Evolutionary conservation across 345 rosid genomes (phyloP).

Genomic region (Aethionema arabicum): DNA sequence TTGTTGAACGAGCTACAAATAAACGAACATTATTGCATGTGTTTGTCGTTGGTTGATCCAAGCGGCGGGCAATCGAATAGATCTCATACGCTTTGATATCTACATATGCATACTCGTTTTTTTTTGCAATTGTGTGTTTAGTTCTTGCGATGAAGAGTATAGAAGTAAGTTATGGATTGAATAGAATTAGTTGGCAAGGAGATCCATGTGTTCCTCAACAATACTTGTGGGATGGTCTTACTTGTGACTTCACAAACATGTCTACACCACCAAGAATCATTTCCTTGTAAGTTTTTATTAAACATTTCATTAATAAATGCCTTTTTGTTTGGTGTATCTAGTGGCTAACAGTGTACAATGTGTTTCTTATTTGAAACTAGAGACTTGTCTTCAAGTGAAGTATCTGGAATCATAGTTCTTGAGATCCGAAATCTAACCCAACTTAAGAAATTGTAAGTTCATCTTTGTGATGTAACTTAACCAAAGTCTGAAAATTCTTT

Average conservation of each 20-base stretch:
- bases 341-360: slow-evolving; percentile 1
- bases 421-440: slow-evolving; percentile 37
- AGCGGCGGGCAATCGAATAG: background rate
- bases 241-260: slow-evolving; percentile 34
- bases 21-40: background rate
- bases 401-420: slow-evolving; percentile 37
- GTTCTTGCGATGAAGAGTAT: slow-evolving; percentile 46
- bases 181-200: slow-evolving; percentile 55
- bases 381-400: slow-evolving; percentile 44
- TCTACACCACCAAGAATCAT: slow-evolving; percentile 37
- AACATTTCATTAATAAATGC: background rate
- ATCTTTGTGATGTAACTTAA: background rate
- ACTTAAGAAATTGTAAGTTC: slow-evolving; percentile 49
- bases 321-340: background rate
- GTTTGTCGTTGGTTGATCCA: background rate
- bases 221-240: slow-evolving; percentile 52
- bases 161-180: slow-evolving; percentile 39
- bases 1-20: background rate
- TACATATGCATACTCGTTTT: background rate
- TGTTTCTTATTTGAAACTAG: slow-evolving; percentile 25
- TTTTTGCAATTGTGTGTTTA: background rate
- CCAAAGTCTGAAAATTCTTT: too few relatives aligned
- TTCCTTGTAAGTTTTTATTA: slow-evolving; percentile 36
- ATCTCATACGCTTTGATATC: slow-evolving; percentile 10
- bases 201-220: slow-evolving; percentile 59